Evolutionary conservation across 192 early-diverging fungal genomes (phyloP).

Genomic region (Lobosporangium transversale): DNA sequence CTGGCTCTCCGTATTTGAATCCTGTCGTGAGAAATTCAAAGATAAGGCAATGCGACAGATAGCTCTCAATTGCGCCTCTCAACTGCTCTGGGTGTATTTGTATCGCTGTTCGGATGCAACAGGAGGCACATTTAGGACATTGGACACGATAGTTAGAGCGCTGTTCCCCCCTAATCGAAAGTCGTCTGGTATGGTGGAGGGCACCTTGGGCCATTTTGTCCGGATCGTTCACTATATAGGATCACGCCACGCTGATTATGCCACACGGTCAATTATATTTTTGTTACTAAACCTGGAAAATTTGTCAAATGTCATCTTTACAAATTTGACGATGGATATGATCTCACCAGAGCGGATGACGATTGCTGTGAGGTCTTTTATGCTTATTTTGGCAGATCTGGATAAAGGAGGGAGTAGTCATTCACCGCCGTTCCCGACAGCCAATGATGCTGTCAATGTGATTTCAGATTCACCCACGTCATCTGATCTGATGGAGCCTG

Average conservation of each 20-base stretch:
- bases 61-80: conserved; percentile 80
- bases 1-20: conserved; percentile 75
- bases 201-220: conserved; percentile 73
- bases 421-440: conserved; percentile 58
- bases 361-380: conserved; percentile 78
- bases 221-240: conserved; percentile 77
- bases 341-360: conserved; percentile 76
- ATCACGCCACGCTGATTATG: conserved; percentile 69
- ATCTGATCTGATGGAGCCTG: conserved; percentile 61
- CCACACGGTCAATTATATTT: conserved; percentile 72
- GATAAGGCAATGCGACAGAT: conserved; percentile 79
- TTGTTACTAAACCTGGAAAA: conserved; percentile 73
- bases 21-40: conserved; percentile 74
- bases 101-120: conserved; percentile 87
- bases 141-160: conserved; percentile 67
- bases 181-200: conserved; percentile 69
- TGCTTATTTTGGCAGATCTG: conserved; percentile 77
- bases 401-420: conserved; percentile 58
- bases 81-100: conserved; percentile 93
- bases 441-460: conserved; percentile 51
- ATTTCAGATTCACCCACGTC: conserved; percentile 35
- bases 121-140: conserved; percentile 56
- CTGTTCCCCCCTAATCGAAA: conserved; percentile 72
- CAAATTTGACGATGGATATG: conserved; percentile 58
- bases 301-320: conserved; percentile 39